A percentile compares a stretch with the other conserved stretches of the same genome.
Conservation (phyloP, 75 land plant species). For the Azolla pinnata region DNA sequence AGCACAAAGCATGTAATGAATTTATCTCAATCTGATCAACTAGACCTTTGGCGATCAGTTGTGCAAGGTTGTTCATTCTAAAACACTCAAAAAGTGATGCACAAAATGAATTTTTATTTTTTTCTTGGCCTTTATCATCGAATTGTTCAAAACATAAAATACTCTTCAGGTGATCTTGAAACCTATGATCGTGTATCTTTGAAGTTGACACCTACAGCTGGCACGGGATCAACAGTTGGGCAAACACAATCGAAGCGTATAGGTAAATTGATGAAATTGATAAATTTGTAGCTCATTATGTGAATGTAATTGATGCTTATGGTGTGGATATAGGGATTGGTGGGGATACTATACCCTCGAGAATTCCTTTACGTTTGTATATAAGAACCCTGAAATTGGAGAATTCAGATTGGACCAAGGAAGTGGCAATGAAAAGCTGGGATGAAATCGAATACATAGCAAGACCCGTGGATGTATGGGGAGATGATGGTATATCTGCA, state of each 20-base stretch:
- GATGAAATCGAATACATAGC: slow-evolving; percentile 62
- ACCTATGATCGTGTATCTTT: slow-evolving; percentile 23
- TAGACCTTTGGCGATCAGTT: slow-evolving; percentile 71
- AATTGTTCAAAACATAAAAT: too few species aligned
- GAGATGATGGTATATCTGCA: slow-evolving; percentile 39
- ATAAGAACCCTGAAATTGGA: slow-evolving; percentile 41
- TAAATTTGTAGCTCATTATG: too few species aligned
- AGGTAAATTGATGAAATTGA: background rate
- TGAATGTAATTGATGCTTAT: too few species aligned
- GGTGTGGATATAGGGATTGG: too few species aligned
- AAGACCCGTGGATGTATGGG: slow-evolving; percentile 55
- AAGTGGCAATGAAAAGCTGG: slow-evolving; percentile 49
- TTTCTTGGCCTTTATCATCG: too few species aligned
- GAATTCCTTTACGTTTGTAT: slow-evolving; percentile 80
- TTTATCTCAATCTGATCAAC: slow-evolving; percentile 80
- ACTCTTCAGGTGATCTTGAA: slow-evolving; percentile 27
- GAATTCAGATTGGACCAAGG: slow-evolving; percentile 49
- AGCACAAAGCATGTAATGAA: slow-evolving; percentile 87
- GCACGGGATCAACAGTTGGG: background rate
- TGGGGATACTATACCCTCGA: slow-evolving; percentile 1
- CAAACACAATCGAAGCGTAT: too few species aligned
- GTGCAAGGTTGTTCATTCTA: slow-evolving; percentile 47
- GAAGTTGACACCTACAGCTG: slow-evolving; percentile 15
- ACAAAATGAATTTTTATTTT: too few species aligned
- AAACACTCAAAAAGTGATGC: background rate